Percentiles rank a stretch among this genome's conserved stretches.
These are phyloP conservation scores for Ascochyta lentis DNA, from an alignment of 2,329 filamentous ascomycete genomes.

Conservation along the genomic window DNA sequence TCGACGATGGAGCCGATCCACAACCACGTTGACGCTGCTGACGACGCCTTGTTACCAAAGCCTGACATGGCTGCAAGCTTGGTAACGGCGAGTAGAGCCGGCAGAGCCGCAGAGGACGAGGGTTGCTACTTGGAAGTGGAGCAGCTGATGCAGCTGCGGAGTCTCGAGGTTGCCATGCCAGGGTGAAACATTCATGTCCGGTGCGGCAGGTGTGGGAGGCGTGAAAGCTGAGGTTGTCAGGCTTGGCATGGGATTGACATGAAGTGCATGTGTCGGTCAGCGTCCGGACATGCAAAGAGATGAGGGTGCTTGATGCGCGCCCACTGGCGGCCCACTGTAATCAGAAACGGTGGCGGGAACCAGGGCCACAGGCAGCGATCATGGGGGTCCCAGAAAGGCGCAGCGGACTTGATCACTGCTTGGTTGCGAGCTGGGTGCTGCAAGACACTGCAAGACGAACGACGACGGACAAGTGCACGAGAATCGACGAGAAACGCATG, in stretches of 20 bases:
- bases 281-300: slow-evolving; percentile 2
- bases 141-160: not conserved
- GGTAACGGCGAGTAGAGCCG: slow-evolving; percentile 2
- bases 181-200: not conserved
- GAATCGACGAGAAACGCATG: not conserved
- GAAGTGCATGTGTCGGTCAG: slow-evolving; percentile 10
- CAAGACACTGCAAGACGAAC: not conserved
- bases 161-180: not conserved
- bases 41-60: slow-evolving; percentile 15
- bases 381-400: slow-evolving; percentile 2
- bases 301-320: slow-evolving; percentile 8
- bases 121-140: slow-evolving; percentile 11
- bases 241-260: slow-evolving; percentile 9
- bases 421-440: not conserved
- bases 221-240: slow-evolving; percentile 2
- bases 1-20: slow-evolving; percentile 10
- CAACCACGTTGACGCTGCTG: slow-evolving; percentile 10
- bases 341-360: slow-evolving; percentile 4
- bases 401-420: not conserved
- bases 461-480: not conserved
- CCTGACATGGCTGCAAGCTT: slow-evolving; percentile 3
- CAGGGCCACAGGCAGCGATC: slow-evolving; percentile 9
- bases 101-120: slow-evolving; percentile 1
- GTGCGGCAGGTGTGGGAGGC: not conserved
- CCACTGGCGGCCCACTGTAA: not conserved